Percentiles rank a stretch among this genome's conserved stretches.
phyloP scores from a whole-genome alignment of 306 rosid species.

The Cajanus cajan region DNA sequence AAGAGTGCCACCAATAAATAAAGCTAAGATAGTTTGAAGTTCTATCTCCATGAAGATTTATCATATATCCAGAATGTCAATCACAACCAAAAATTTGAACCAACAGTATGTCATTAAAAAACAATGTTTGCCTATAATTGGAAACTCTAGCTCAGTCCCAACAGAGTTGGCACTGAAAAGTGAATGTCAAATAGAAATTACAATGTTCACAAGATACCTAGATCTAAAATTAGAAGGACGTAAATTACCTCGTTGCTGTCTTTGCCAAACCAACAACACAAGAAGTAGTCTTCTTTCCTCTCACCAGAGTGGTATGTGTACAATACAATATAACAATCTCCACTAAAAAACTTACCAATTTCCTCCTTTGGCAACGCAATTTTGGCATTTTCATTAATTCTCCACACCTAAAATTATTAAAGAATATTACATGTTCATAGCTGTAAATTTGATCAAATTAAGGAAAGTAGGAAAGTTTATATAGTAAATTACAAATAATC shows the following conservation, averaged over 20 bases:
- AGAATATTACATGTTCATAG: not conserved
- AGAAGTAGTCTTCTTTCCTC: constrained; percentile 89
- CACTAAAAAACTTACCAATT: constrained; percentile 80
- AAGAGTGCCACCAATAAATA: not conserved
- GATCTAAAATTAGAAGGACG: constrained; percentile 29
- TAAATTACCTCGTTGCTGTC: constrained; percentile 77
- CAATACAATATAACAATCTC: constrained; percentile 84
- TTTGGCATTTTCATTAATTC: constrained; percentile 69
- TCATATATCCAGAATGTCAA: not conserved
- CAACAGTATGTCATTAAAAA: not conserved
- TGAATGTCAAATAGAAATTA: too few relatives aligned
- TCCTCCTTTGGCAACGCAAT: constrained; percentile 70
- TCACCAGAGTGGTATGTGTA: constrained; percentile 89
- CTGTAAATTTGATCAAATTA: not conserved
- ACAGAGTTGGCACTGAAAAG: not conserved
- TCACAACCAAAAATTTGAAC: not conserved
- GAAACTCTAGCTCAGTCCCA: not conserved
- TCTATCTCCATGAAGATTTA: not conserved
- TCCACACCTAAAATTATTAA: constrained; percentile 67
- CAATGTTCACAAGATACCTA: constrained; percentile 11
- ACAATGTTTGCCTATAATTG: not conserved
- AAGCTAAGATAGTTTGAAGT: not conserved
- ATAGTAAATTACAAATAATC: constrained; percentile 21
- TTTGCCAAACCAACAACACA: constrained; percentile 98
- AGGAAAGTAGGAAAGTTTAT: constrained; percentile 9